Evolutionary conservation across 1,284 basidiomycete genomes (phyloP), one percentile per base, ranked within the genome.

Genomic region (Ustilago curta): DNA sequence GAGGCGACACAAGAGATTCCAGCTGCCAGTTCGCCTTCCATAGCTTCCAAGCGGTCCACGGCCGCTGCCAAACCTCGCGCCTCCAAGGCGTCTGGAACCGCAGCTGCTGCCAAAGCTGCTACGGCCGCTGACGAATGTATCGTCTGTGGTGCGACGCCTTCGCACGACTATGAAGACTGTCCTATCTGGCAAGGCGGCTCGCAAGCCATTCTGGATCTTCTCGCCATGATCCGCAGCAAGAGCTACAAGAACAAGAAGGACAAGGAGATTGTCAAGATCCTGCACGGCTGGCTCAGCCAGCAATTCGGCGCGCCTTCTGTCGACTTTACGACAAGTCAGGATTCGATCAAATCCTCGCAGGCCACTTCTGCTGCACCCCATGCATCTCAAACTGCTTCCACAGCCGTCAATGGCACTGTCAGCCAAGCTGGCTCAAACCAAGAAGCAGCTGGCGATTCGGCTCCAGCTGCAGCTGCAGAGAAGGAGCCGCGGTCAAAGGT

Each of bases 141-240:
- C 8, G 64, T 56, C 25, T 72, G 70, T 23, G 48, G 57, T 8
- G 35, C 52, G 0, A 32, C 49, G 9, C 70, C 70, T 0, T 14
- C 54, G 6, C 70, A 72, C 45, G 64, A 56, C 1, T 19, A 50
- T 29, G 57, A 62, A n/a, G 29, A 54, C 2, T 72, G 70, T 14
- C 43, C 39, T 1, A 51, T 72, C 39, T 72, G 51, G 55, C 56
- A 54, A 35, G 56, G 54, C 6, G 70, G 70, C 19, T 57, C 59
- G 18, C 61, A 70, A 23, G 49, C 68, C 1, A 67, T 67, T n/a
- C 47, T 67, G 25, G 70, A 59, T 8, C 40, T 72, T 53, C 47
- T 65, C 6, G 56, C 47, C 40, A 52, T 59, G 53, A 32, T 63
- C 14, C 59, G 70, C 25, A 50, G 47, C 27, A 67, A 66, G 57